Conservation (phyloP, 2,329 filamentous ascomycete genomes). For the Coniochaeta sp. region DNA sequence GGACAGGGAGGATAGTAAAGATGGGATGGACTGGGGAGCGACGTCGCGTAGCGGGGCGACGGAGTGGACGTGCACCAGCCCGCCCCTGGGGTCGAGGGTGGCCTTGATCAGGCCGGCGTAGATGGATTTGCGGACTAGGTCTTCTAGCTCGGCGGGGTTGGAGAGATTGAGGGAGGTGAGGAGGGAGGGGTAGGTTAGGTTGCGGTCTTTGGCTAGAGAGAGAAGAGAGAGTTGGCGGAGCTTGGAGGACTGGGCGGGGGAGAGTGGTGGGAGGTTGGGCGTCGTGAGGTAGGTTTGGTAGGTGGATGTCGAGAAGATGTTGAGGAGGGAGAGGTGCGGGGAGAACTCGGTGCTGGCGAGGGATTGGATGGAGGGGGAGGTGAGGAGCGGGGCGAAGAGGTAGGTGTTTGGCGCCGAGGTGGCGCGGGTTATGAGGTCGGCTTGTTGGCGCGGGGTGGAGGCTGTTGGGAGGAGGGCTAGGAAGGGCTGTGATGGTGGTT, state of each 20-base stretch:
- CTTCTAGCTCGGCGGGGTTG: slow-evolving; percentile 67
- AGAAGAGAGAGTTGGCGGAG: slow-evolving; percentile 87
- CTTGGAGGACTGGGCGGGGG: slow-evolving; percentile 68
- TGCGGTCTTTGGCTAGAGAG: slow-evolving; percentile 60
- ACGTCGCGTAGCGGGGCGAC: slow-evolving; percentile 85
- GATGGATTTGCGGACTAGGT: slow-evolving; percentile 78
- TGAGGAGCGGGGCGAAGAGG: slow-evolving; percentile 89
- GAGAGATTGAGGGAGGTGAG: slow-evolving; percentile 59
- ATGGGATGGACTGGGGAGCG: slow-evolving; percentile 61
- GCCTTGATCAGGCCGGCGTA: slow-evolving; percentile 78
- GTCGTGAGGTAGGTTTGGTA: slow-evolving; percentile 61
- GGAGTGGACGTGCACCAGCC: slow-evolving; percentile 68
- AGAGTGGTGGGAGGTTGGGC: slow-evolving; percentile 61
- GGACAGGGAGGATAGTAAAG: slow-evolving; percentile 60
- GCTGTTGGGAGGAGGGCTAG: slow-evolving; percentile 82
- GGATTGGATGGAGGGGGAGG: slow-evolving; percentile 69
- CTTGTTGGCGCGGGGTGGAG: slow-evolving; percentile 73
- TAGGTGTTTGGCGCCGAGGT: slow-evolving; percentile 87
- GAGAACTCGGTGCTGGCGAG: slow-evolving; percentile 57
- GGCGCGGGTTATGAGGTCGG: slow-evolving; percentile 79
- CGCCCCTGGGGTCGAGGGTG: slow-evolving; percentile 73
- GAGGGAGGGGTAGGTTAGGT: slow-evolving; percentile 68
- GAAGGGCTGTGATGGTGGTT: slow-evolving; percentile 63
- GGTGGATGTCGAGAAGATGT: slow-evolving; percentile 90
- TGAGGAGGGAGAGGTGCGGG: slow-evolving; percentile 61